A percentile compares a stretch with the other conserved stretches of the same genome.
Evolutionary conservation across 2,329 filamentous ascomycete species (phyloP).

Genomic region (Daldinia sp.): DNA sequence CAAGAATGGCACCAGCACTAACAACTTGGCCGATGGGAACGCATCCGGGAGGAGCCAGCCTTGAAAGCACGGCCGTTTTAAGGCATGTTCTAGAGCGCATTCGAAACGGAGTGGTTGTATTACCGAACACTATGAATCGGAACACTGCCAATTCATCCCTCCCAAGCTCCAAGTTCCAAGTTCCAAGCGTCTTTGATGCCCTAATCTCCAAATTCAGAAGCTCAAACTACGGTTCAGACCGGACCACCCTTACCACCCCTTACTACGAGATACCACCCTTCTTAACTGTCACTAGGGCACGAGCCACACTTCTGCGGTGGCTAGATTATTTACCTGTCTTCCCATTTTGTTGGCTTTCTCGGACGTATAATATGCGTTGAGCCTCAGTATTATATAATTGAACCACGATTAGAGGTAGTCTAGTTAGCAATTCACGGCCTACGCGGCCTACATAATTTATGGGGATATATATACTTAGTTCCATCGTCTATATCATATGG

Average conservation of each 20-base stretch:
- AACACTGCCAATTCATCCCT: conserved; percentile 17
- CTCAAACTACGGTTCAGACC: background rate
- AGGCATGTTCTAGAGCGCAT: background rate
- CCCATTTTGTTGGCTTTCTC: background rate
- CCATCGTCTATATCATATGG: conserved; percentile 27
- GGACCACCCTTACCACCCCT: too few relatives aligned
- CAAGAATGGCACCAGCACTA: conserved; percentile 48
- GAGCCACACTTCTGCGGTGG: conserved; percentile 20
- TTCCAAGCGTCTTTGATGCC: background rate
- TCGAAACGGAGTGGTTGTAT: conserved; percentile 12
- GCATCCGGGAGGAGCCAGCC: conserved; percentile 48
- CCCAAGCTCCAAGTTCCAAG: background rate
- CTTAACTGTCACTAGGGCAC: conserved; percentile 27
- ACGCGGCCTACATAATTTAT: conserved; percentile 27
- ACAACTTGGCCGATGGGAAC: conserved; percentile 48
- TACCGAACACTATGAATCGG: background rate
- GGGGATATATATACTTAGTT: conserved; percentile 28
- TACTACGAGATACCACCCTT: conserved; percentile 19
- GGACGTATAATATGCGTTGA: conserved; percentile 11
- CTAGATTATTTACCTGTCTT: conserved; percentile 4
- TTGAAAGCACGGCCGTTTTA: conserved; percentile 23
- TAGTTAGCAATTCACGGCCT: conserved; percentile 17
- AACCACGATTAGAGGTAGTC: conserved; percentile 4
- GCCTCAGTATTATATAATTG: conserved; percentile 8
- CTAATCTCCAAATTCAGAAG: background rate